Base-by-base conservation (phyloP, 805 yeast genomes). In the Teunomyces funiuensis region DNA sequence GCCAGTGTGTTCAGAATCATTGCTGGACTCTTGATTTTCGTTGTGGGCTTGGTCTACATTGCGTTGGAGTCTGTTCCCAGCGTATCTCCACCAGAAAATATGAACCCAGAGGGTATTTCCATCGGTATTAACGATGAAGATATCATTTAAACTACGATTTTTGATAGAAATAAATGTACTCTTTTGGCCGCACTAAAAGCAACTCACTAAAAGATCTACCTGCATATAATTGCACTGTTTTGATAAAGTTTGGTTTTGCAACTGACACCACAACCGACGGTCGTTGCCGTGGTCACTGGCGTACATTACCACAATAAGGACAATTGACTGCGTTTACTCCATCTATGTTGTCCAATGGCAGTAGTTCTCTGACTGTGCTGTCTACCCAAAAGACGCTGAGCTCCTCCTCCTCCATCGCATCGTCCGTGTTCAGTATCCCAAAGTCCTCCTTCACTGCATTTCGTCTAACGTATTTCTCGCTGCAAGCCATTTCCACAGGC, bases 41-140 rank as follows among this genome's bases (percentile, higher is more conserved):
- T 79, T 2, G 61, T 80, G 17, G 96, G 96, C 20, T 56, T 79
- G 16, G 76, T 63, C 2, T 88, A 72, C 61, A 57, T 74, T 37
- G 77, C 65, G 1, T 72, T 88, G 54, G 93, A 88, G 61, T 83
- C 84, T 38, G 62, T 85, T 19, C 88, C 90, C 14, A 77, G 85
- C 45, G 69, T 87, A 30, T 82, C 85, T 40, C 84, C 89, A 20
- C 97, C 96, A 14, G 85, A 78, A 43, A 87, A 84, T 64, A 87
- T 88, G 86, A 85, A 61, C 47, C 63, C 71, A 6, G 75, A 70
- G 47, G 71, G 73, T 1, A 52, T 68, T 14, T 45, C 65, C 27
- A 58, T 68, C 33, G 71, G 69, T 1, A 52, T 58, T 16, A 59
- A 61, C 31, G 76, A 69, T 25, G 76, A 70, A 36, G 74, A 69